Base-by-base conservation (phyloP, 1,139 yeast species). In the Diutina siamensis region DNA sequence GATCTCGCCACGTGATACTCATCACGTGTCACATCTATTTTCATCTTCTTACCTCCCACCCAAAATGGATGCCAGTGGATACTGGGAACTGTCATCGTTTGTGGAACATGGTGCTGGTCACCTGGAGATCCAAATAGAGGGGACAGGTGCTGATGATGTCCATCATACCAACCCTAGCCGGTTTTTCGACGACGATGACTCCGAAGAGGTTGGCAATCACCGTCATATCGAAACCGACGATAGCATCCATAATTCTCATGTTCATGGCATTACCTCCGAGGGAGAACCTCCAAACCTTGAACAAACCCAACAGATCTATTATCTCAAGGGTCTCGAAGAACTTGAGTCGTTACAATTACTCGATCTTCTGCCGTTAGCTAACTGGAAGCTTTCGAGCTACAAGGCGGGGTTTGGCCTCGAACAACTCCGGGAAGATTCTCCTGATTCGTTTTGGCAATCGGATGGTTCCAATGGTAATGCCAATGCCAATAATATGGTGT, bases 361-460 rank as follows among this genome's bases (percentile, higher is more conserved):
- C 3, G 97, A 92, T 58, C 72, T 92, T 17, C 87, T 95, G 1
- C 79, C 82, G 9, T 64, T 84, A 28, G 97, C 95, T 0, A 73
- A 81, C 35, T 92, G 98, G 97, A 75, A 80, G 42, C 78, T 87
- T 0, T 84, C 95, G 1, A 82, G 95, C 0, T 66, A 50, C 55
- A 92, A 89, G 54, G 74, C 74, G 19, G 94, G 92, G 0, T 79
- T 70, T 54, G 94, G 94, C 0, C 70, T 87, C 12, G 65, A 65
- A 20, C 83, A 82, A 53, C 67, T 92, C 10, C 66, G 94, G 32
- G 87, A 84, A 46, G 94, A 86, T 55, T 74, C 80, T 17, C 84
- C 94, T 0, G 72, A 74, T 38, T 66, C 81, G 2, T 89, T 72
- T 59, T 94, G 99, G 99, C 98, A 94, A 60, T 84, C 95, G 46